phyloP scores from a whole-genome alignment of 495 filamentous ascomycete species.

The Podospora conica region DNA sequence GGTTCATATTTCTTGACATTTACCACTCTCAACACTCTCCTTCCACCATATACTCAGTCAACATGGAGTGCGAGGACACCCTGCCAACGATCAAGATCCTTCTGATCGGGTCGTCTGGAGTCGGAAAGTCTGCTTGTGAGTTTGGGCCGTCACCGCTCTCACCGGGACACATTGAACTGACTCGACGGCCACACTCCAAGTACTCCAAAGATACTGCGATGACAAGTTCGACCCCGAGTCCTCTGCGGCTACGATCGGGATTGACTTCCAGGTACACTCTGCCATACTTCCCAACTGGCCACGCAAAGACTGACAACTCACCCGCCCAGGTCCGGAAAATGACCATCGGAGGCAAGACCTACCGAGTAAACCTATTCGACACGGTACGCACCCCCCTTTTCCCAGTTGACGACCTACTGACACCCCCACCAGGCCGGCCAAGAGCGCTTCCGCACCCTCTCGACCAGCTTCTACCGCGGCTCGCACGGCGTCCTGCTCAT shows the following conservation, averaged over 20 bases:
- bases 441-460: slow-evolving; percentile 56
- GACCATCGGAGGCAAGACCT: slow-evolving; percentile 47
- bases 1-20: not conserved
- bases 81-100: slow-evolving; percentile 48
- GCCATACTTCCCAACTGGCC: not conserved
- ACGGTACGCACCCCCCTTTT: slow-evolving; percentile 30
- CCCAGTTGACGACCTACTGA: not conserved
- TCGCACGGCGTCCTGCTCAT: slow-evolving; percentile 55
- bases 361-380: slow-evolving; percentile 53
- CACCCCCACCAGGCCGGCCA: slow-evolving; percentile 36
- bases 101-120: slow-evolving; percentile 48
- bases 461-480: slow-evolving; percentile 55
- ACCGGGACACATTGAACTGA: not conserved
- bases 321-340: slow-evolving; percentile 38
- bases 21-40: not conserved
- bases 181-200: slow-evolving; percentile 7
- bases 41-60: not conserved
- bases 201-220: slow-evolving; percentile 43
- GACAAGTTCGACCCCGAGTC: slow-evolving; percentile 55
- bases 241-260: slow-evolving; percentile 53
- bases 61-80: slow-evolving; percentile 43
- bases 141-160: not conserved
- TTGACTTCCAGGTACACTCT: slow-evolving; percentile 52
- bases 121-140: slow-evolving; percentile 50
- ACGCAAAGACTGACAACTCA: not conserved